Base-by-base conservation (phyloP, 768 basidiomycete genomes). In the Phaffia australis region DNA sequence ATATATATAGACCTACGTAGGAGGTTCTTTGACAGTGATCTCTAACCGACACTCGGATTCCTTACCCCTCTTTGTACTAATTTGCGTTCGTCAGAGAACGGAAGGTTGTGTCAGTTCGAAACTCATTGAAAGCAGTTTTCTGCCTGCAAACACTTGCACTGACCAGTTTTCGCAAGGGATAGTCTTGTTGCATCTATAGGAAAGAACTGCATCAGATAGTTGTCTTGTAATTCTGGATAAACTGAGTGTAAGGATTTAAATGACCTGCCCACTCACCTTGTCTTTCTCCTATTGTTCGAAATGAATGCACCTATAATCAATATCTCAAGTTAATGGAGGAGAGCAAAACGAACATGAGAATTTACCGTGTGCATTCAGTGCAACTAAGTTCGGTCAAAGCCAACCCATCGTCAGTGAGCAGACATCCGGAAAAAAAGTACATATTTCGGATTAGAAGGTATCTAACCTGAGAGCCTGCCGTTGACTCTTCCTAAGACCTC, bases 31-130 rank as follows among this genome's bases (percentile, higher is more conserved):
- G 50, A 69, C 56, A 32, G 61, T 63, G 47, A 63, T 57, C 52
- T 69, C 67, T 15, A 69, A 56, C 48, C 54, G 62, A 27, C 62
- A 69, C 14, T 64, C 67, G 11, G 30, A 21, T 18, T 35, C 27
- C 51, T 64, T 69, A 14, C 67, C 67, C 30, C 67, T 49, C 48
- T 69, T 64, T 23, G 54, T 54, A 35, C 67, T 58, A 42, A 54
- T 46, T 8, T 3, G 19, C 16, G 35, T 63, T 16, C n/a, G 19
- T 5, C 27, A 21, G 29, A 46, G 29, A 29, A 19, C 29, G 35
- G 7, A n/a, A 61, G 49, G 49, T 51, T 23, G 47, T 42, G 47
- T 47, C 0, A 15, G 59, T 25, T n/a, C 8, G 15, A 49, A 18
- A 9, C 7, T 23, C 21, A 35, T 48, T 18, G 57, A 46, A 16